phyloP scores from a whole-genome alignment of 148 eudicot species.

The Rhododendron ovatum region DNA sequence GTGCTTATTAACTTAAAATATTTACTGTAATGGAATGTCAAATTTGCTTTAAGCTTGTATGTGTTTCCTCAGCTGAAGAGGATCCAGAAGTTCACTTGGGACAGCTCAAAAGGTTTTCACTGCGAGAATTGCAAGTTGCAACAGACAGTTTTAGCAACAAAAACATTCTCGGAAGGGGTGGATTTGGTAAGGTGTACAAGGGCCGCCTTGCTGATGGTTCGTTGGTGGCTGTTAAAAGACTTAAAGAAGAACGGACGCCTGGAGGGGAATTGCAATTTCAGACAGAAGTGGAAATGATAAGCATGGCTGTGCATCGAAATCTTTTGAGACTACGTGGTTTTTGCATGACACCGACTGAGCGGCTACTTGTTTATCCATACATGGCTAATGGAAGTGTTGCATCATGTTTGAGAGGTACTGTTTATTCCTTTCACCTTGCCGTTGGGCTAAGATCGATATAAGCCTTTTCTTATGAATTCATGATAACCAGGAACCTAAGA shows the following conservation, averaged over 20 bases:
- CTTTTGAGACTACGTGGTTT: constrained; percentile 43
- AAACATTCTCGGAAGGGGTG: constrained; percentile 53
- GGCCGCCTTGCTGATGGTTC: constrained; percentile 55
- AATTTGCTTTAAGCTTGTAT: not conserved
- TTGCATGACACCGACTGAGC: constrained; percentile 51
- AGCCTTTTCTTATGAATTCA: not conserved
- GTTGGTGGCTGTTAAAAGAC: constrained; percentile 46
- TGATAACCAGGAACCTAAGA: not conserved
- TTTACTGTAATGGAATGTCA: not conserved
- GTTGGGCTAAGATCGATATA: not conserved
- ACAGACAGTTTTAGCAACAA: constrained; percentile 44
- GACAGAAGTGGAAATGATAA: constrained; percentile 59
- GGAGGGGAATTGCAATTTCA: constrained; percentile 51
- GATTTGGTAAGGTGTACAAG: constrained; percentile 51
- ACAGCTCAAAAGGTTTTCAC: constrained; percentile 47
- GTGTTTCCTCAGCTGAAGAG: constrained; percentile 38
- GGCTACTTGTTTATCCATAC: constrained; percentile 50
- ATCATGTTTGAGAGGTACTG: constrained; percentile 75
- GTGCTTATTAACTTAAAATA: constrained; percentile 1
- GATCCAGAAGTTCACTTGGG: constrained; percentile 52
- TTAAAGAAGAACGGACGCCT: constrained; percentile 45
- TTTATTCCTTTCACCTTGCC: not conserved
- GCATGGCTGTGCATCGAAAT: constrained; percentile 50
- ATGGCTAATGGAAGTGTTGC: constrained; percentile 93
- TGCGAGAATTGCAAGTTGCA: constrained; percentile 46